A percentile compares a stretch with the other conserved stretches of the same genome.
These are phyloP conservation scores for Aspergillus cavernicola DNA, from an alignment of 495 filamentous ascomycete species.

Conservation along the genomic window DNA sequence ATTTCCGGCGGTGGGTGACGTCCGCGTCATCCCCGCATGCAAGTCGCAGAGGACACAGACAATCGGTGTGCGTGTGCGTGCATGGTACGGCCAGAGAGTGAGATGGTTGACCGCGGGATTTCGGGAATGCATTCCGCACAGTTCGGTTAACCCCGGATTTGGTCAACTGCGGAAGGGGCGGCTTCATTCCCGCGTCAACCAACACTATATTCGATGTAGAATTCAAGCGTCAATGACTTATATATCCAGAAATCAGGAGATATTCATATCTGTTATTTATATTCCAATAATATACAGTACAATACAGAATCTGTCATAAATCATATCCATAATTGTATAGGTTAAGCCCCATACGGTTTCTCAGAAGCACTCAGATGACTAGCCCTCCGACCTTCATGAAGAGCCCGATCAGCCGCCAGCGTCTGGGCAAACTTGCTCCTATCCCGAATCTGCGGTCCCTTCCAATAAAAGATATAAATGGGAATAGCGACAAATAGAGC, in stretches of 20 bases:
- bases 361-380: conserved; percentile 17
- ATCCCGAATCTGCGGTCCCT: conserved; percentile 40
- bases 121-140: background rate
- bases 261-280: too few species aligned
- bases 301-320: too few species aligned
- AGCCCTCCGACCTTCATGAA: conserved; percentile 16
- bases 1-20: conserved; percentile 11
- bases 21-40: conserved; percentile 5
- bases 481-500: conserved; percentile 42
- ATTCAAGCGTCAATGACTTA: too few species aligned
- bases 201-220: background rate
- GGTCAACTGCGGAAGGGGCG: background rate
- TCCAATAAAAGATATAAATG: conserved; percentile 49
- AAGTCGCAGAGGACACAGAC: background rate
- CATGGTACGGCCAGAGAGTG: background rate
- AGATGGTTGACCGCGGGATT: background rate
- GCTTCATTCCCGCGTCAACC: background rate
- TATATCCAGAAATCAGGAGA: too few species aligned
- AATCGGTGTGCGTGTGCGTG: background rate
- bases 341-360: conserved; percentile 10
- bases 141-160: too few species aligned
- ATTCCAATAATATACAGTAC: too few species aligned
- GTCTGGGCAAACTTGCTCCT: conserved; percentile 44
- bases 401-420: conserved; percentile 20
- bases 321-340: too few species aligned